Conservation (phyloP, 768 basidiomycete species). For the Sporobolomyces phaffii region DNA sequence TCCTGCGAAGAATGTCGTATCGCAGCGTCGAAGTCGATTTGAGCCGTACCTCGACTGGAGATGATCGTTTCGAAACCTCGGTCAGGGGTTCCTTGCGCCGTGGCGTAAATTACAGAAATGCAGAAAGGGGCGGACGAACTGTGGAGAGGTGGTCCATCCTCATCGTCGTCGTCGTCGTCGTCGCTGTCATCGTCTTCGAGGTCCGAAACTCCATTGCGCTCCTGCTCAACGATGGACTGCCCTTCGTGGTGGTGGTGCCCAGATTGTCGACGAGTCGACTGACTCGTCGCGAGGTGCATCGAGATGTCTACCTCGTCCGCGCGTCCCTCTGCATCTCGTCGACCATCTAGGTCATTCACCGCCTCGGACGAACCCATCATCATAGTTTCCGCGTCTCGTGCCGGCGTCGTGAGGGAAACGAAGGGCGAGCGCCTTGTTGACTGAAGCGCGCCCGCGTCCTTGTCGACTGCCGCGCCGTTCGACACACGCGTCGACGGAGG, state of each 20-base stretch:
- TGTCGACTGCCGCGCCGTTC: too few species aligned
- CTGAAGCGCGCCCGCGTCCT: too few species aligned
- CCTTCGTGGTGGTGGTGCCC: too few species aligned
- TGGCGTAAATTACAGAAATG: too few species aligned
- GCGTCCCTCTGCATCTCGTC: neutral
- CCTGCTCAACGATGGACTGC: neutral
- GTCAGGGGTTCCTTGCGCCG: too few species aligned
- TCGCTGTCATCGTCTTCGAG: neutral
- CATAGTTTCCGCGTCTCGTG: too few species aligned
- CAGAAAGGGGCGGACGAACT: neutral
- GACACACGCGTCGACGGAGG: too few species aligned
- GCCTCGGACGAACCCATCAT: neutral
- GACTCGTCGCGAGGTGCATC: slow-evolving; percentile 8
- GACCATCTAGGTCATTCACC: neutral
- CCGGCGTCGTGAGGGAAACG: too few species aligned
- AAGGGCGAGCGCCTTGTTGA: too few species aligned
- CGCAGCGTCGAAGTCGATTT: slow-evolving; percentile 61
- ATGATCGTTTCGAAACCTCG: too few species aligned
- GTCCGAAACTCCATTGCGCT: too few species aligned
- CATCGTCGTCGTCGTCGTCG: neutral
- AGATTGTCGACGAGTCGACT: too few species aligned
- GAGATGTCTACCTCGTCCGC: slow-evolving; percentile 17
- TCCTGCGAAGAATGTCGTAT: slow-evolving; percentile 65
- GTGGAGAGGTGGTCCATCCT: slow-evolving; percentile 8
- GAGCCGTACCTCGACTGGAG: slow-evolving; percentile 75